Evolutionary conservation across 208 protist genomes (phyloP), one percentile per base, ranked within the genome.

Genomic region (Leishmania turanica): DNA sequence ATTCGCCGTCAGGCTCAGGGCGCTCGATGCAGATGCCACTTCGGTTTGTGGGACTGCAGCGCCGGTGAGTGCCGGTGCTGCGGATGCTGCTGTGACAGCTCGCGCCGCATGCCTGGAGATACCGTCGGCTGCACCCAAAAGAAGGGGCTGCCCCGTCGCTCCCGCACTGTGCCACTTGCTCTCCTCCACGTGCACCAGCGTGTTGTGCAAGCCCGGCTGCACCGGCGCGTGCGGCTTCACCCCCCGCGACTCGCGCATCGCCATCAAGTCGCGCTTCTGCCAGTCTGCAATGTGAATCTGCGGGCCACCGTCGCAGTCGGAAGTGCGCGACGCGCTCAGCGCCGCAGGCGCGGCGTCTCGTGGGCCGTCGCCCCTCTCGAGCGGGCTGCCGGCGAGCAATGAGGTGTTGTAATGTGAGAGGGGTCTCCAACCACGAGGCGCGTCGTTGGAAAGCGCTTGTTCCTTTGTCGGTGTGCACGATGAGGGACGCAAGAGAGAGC

Each of bases 101-200:
- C 74, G 74, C 24, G 27, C 51, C n/a, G 11, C 54, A 45, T 24
- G 74, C 47, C 71, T 40, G 21, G 53, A 49, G 2, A 66, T 51
- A 62, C 71, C 34, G 5, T 27, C 51, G 4, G 71, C 15, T 40
- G 71, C 15, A 9, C 40, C 40, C 37, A 66, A 51, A 15, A 79
- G n/a, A 17, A 62, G 1, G 37, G 37, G 65, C n/a, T 56, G 34
- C 47, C 42, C 60, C 21, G 60, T 68, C 31, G 19, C 49, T 8
- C 49, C 47, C 6, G 42, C 27, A 45, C 13, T 56, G 49, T 79
- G 76, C 24, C 17, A 24, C 47, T 79, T 79, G 76, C 76, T 79
- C 76, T 79, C 76, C 47, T 79, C 76, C 58, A 79, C 47, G 42
- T 79, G n/a, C 19, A 79, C 60, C 47, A 79, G 45, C 15, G 76